Conservation (phyloP, 495 filamentous ascomycete species). For the Aspergillus sclerotiicarbonarius region DNA sequence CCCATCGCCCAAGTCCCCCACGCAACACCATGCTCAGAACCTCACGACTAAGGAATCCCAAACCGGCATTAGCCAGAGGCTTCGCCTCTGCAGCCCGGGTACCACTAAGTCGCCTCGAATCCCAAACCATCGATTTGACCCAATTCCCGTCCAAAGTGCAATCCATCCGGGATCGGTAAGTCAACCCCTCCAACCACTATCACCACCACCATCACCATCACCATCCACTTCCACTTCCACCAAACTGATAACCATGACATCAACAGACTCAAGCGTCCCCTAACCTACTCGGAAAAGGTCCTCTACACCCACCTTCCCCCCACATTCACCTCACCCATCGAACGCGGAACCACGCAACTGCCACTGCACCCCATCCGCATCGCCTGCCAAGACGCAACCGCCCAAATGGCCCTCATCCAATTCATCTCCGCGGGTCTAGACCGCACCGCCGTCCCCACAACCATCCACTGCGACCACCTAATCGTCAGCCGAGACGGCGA, state of each 20-base stretch:
- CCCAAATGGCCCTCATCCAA: conserved; percentile 93
- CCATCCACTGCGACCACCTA: conserved; percentile 92
- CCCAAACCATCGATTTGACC: not conserved
- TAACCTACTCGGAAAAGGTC: conserved; percentile 89
- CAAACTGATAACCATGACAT: no score
- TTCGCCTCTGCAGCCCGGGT: not conserved
- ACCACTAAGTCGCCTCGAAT: not conserved
- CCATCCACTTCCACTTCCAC: no score
- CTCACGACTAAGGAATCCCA: no score
- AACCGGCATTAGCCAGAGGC: not conserved
- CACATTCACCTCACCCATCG: conserved; percentile 77
- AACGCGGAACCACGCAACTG: conserved; percentile 83
- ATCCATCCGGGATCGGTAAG: not conserved
- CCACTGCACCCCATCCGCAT: conserved; percentile 85
- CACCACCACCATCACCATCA: no score
- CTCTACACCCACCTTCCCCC: conserved; percentile 92
- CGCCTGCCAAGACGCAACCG: conserved; percentile 95
- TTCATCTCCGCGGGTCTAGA: conserved; percentile 91
- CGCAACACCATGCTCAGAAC: no score
- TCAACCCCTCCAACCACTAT: not conserved
- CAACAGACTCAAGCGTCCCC: conserved; percentile 63
- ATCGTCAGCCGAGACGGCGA: conserved; percentile 88
- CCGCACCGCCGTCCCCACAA: conserved; percentile 79
- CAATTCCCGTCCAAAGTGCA: not conserved
- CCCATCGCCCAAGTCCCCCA: no score